Percentiles rank a stretch among this genome's conserved stretches.
These are phyloP conservation scores for Puccinellia tenuiflora DNA, from an alignment of 176 grass and related monocot genomes.

Conservation along the genomic window DNA sequence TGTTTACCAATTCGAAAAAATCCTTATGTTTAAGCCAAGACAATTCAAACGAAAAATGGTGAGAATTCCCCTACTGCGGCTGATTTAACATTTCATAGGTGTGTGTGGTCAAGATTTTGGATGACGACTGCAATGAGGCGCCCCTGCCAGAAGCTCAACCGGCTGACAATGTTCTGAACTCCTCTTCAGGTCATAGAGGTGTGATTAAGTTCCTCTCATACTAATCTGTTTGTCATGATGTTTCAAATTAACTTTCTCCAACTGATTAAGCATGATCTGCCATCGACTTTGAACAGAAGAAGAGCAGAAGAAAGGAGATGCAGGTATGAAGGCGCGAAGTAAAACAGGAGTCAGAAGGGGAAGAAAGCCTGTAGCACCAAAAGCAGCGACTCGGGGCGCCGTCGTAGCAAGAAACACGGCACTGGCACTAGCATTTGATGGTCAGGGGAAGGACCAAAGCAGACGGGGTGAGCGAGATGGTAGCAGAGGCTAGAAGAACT, in stretches of 20 bases:
- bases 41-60: too few species aligned
- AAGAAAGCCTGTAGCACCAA: conserved; percentile 24
- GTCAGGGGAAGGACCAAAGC: background rate
- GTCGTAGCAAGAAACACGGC: background rate
- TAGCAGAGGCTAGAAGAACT: background rate
- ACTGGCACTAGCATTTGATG: background rate
- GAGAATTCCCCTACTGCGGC: background rate
- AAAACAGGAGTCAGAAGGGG: conserved; percentile 6
- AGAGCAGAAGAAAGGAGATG: background rate
- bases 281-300: background rate
- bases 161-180: background rate
- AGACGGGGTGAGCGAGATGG: background rate
- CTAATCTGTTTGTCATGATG: background rate
- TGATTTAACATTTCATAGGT: background rate
- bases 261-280: background rate
- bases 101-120: background rate
- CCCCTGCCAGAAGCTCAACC: background rate
- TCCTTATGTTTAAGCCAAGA: too few species aligned
- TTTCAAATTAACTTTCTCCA: background rate
- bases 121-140: background rate
- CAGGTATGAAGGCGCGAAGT: background rate
- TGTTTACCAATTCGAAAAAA: too few species aligned
- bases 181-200: background rate
- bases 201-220: background rate
- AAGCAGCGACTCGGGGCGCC: background rate